Base-by-base conservation (phyloP, 2,329 filamentous ascomycete genomes). In the Ceratocystis alfenasii region DNA sequence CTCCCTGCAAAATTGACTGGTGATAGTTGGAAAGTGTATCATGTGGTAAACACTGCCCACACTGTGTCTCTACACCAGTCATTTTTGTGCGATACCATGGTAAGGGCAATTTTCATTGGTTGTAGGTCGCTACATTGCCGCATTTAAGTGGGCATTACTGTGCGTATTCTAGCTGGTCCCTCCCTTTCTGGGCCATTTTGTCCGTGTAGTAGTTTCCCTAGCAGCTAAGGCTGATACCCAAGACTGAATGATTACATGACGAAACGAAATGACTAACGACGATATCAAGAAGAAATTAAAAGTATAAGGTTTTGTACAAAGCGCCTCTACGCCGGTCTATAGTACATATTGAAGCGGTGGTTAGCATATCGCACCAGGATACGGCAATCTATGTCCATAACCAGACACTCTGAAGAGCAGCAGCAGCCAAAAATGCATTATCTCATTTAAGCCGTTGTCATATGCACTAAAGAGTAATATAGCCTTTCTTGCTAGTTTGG, bases 401-500 rank as follows among this genome's bases (percentile, higher is more conserved):
- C 25, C 28, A 36, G 28, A 15, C 20, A 12, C 20, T 25, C 20
- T 20, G 48, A 53, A 25, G 12, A 25, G 8, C 48, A 53, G 30
- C 30, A 20, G 8, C 48, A 53, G 33, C 8, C 33, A 3, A 10
- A 36, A 36, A 10, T 36, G 33, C 33, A 36, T 36, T 3, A 36
- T 36, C 33, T 10, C 33, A 10, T 36, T 10, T 10, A 3, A 36
- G 33, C 33, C 20, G 46, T 22, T 50, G 46, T n/a, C 15, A 1
- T 28, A 15, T 15, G 7, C 53, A 17, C 20, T 17, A 30, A 2
- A 57, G 22, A 30, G 30, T 10, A 57, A 17, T 22, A 45, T 66
- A 70, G 60, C 63, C 57, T 41, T 36, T 33, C 33, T 46, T 64
- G 45, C 68, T 66, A 10, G 62, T 55, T 50, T 69, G 69, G 22